Percentiles rank a stretch among this genome's conserved stretches.
These are phyloP conservation scores for Wickerhamomyces pijperi DNA, from an alignment of 805 yeast species.

Conservation along the genomic window DNA sequence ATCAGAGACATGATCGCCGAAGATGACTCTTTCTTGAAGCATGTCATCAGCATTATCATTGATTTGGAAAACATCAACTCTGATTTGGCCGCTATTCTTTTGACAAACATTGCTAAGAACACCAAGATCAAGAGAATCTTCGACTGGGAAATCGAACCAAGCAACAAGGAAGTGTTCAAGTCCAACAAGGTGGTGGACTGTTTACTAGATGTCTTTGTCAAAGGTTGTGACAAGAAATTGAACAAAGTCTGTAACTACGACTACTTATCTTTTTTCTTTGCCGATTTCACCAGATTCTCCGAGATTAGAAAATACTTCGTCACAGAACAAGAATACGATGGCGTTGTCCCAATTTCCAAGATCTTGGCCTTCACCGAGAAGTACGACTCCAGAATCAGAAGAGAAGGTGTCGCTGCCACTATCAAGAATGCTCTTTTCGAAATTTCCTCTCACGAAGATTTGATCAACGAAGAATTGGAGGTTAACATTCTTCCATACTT, in stretches of 20 bases:
- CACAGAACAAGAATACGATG: slow-evolving; percentile 61
- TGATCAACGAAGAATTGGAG: slow-evolving; percentile 42
- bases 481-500: slow-evolving; percentile 76
- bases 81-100: slow-evolving; percentile 72
- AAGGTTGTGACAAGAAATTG: slow-evolving; percentile 62
- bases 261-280: slow-evolving; percentile 78
- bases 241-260: slow-evolving; percentile 70
- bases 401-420: slow-evolving; percentile 89
- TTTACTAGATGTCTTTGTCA: slow-evolving; percentile 80
- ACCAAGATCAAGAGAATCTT: slow-evolving; percentile 49
- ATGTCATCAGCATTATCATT: slow-evolving; percentile 36
- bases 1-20: slow-evolving; percentile 56
- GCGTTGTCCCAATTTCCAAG: slow-evolving; percentile 71
- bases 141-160: slow-evolving; percentile 22
- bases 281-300: slow-evolving; percentile 73
- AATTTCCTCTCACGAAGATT: slow-evolving; percentile 47
- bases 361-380: slow-evolving; percentile 74
- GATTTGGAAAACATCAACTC: slow-evolving; percentile 54
- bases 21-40: slow-evolving; percentile 46
- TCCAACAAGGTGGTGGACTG: slow-evolving; percentile 59
- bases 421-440: slow-evolving; percentile 86
- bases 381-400: slow-evolving; percentile 64
- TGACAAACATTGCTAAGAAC: slow-evolving; percentile 78
- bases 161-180: slow-evolving; percentile 40
- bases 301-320: slow-evolving; percentile 72